phyloP scores from a whole-genome alignment of 768 basidiomycete species.

The Xerocomus spinulosus region DNA sequence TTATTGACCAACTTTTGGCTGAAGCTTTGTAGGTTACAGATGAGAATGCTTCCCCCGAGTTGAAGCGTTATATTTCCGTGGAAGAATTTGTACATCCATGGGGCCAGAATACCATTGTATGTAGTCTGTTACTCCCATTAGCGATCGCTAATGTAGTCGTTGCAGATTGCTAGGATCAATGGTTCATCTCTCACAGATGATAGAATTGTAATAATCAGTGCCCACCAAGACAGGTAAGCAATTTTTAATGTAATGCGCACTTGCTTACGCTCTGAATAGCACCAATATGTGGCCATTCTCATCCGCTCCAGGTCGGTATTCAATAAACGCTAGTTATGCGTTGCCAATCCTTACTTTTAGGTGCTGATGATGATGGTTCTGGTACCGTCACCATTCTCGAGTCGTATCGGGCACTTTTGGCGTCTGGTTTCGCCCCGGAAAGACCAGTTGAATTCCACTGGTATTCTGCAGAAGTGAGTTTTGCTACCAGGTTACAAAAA shows the following conservation, averaged over 20 bases:
- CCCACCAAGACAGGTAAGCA: slow-evolving; percentile 76
- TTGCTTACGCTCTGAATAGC: slow-evolving; percentile 31
- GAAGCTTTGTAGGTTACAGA: slow-evolving; percentile 50
- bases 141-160: slow-evolving; percentile 1
- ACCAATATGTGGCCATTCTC: slow-evolving; percentile 77
- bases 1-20: slow-evolving; percentile 1
- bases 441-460: slow-evolving; percentile 47
- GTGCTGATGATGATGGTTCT: slow-evolving; percentile 44
- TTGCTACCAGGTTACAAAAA: neutral
- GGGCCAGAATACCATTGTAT: slow-evolving; percentile 78
- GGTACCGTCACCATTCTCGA: slow-evolving; percentile 45
- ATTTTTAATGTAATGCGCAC: neutral
- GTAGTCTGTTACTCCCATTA: slow-evolving; percentile 18
- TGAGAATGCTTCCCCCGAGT: slow-evolving; percentile 51
- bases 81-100: slow-evolving; percentile 75
- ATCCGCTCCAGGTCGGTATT: slow-evolving; percentile 61
- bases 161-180: slow-evolving; percentile 69
- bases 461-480: slow-evolving; percentile 41
- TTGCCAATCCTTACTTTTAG: slow-evolving; percentile 14
- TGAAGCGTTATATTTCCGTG: slow-evolving; percentile 56
- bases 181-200: slow-evolving; percentile 62
- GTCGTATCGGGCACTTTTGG: slow-evolving; percentile 39
- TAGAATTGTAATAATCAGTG: slow-evolving; percentile 63
- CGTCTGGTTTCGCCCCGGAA: slow-evolving; percentile 37
- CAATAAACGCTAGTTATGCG: neutral